Evolutionary conservation across 2,329 filamentous ascomycete genomes (phyloP).

Genomic region (Colletotrichum lupini): DNA sequence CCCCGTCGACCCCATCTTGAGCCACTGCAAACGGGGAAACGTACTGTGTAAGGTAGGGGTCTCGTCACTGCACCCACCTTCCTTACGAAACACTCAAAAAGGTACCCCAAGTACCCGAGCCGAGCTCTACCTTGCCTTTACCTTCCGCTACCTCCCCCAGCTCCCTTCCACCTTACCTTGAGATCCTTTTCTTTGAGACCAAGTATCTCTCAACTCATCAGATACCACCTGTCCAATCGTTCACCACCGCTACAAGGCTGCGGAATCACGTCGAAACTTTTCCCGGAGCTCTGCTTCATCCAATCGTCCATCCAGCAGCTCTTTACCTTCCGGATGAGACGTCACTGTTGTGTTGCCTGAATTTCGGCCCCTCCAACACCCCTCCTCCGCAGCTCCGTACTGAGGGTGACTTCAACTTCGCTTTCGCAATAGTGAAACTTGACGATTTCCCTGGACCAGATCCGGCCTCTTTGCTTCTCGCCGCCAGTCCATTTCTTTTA

Average conservation of each 20-base stretch:
- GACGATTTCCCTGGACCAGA: neutral
- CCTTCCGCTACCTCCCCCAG: neutral
- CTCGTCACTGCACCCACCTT: conserved; percentile 14
- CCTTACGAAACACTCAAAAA: conserved; percentile 17
- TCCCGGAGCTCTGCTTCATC: neutral
- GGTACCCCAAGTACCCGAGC: conserved; percentile 11
- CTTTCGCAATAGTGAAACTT: conserved; percentile 32
- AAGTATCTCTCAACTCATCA: conserved; percentile 1
- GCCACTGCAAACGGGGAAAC: conserved; percentile 18
- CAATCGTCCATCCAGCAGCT: neutral
- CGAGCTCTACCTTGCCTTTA: conserved; percentile 23
- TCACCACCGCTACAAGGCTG: neutral
- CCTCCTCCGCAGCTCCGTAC: conserved; percentile 30
- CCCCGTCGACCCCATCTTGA: neutral
- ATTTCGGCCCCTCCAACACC: conserved; percentile 28
- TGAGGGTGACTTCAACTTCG: conserved; percentile 19
- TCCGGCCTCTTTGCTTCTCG: neutral
- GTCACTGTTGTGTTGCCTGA: conserved; percentile 29
- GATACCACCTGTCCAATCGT: neutral
- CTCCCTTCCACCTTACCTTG: neutral
- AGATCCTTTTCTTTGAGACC: neutral
- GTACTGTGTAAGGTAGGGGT: conserved; percentile 3
- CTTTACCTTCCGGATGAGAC: conserved; percentile 15
- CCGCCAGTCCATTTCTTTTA: neutral
- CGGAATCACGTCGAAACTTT: neutral